phyloP scores from a whole-genome alignment of 306 rosid genomes.

The Rosa rugosa region DNA sequence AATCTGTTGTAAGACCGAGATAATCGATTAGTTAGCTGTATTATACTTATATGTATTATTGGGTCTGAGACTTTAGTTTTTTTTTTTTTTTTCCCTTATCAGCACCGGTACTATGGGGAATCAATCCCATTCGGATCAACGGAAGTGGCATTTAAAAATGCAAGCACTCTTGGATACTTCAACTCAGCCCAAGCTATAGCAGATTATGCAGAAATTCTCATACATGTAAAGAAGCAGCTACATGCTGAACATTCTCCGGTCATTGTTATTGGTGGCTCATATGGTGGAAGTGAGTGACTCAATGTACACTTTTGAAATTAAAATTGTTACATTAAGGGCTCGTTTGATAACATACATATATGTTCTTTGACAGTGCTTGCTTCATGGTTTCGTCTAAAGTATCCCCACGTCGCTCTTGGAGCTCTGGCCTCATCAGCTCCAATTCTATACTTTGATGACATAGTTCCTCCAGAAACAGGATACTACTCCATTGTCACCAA shows the following conservation, averaged over 20 bases:
- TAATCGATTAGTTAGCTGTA: too few species aligned
- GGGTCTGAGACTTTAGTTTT: neutral
- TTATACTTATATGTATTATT: too few species aligned
- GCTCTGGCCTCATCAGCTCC: conserved; percentile 87
- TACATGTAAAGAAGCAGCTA: conserved; percentile 46
- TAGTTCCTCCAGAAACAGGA: conserved; percentile 40
- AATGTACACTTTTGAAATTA: too few species aligned
- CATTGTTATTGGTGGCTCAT: conserved; percentile 72
- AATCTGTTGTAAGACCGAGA: too few species aligned
- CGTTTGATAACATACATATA: neutral
- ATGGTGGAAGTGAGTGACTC: conserved; percentile 69
- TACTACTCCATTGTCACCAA: conserved; percentile 42
- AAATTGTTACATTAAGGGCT: neutral
- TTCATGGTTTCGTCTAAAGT: conserved; percentile 82
- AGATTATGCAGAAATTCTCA: conserved; percentile 60
- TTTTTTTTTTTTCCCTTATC: neutral
- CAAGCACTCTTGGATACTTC: conserved; percentile 61
- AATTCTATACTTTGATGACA: conserved; percentile 51
- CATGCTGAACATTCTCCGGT: conserved; percentile 48
- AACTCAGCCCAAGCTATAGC: conserved; percentile 84
- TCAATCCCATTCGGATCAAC: conserved; percentile 69
- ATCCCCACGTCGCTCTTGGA: conserved; percentile 72
- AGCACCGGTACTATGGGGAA: conserved; percentile 79
- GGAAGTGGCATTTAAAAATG: conserved; percentile 55
- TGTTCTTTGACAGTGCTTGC: conserved; percentile 47